Conservation (phyloP, 148 eudicot genomes). For the Fallopia convolvulus region DNA sequence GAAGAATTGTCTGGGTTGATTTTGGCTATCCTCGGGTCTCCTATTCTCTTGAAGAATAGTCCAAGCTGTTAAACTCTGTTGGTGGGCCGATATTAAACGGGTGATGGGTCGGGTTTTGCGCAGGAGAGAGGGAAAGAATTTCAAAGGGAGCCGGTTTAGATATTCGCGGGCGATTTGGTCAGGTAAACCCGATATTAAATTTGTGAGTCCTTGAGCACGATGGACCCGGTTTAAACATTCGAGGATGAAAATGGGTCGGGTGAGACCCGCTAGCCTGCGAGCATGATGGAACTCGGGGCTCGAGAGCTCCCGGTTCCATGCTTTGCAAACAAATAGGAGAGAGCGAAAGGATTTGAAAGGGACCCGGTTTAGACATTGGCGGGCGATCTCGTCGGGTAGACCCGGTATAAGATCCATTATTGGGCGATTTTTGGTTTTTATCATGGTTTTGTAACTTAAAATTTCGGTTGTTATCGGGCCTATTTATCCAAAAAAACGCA, state of each 20-base stretch:
- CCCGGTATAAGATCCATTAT: slow-evolving; percentile 60
- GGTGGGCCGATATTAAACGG: too few species aligned
- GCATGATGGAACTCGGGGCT: slow-evolving; percentile 15
- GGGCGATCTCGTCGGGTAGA: slow-evolving; percentile 51
- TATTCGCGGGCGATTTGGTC: slow-evolving; percentile 58
- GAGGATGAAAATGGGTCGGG: slow-evolving; percentile 3
- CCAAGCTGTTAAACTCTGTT: too few species aligned
- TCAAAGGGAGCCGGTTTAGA: slow-evolving; percentile 39
- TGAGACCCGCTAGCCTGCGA: background rate
- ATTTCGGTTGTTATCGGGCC: too few species aligned
- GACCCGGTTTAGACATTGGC: slow-evolving; percentile 51
- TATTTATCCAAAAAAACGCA: too few species aligned
- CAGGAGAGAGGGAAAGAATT: slow-evolving; percentile 28
- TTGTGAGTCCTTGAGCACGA: too few species aligned
- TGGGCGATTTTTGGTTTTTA: too few species aligned
- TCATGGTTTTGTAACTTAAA: too few species aligned
- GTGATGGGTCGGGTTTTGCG: too few species aligned
- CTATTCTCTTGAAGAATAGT: too few species aligned
- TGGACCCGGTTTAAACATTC: too few species aligned
- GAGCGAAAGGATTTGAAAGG: slow-evolving; percentile 34
- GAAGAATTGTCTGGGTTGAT: slow-evolving; percentile 23
- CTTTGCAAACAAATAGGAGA: slow-evolving; percentile 29
- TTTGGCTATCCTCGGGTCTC: slow-evolving; percentile 25
- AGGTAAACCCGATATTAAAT: slow-evolving; percentile 60
- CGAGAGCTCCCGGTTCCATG: slow-evolving; percentile 35